phyloP scores from a whole-genome alignment of 2,329 filamentous ascomycete genomes.

The Colletotrichum chrysophilum region DNA sequence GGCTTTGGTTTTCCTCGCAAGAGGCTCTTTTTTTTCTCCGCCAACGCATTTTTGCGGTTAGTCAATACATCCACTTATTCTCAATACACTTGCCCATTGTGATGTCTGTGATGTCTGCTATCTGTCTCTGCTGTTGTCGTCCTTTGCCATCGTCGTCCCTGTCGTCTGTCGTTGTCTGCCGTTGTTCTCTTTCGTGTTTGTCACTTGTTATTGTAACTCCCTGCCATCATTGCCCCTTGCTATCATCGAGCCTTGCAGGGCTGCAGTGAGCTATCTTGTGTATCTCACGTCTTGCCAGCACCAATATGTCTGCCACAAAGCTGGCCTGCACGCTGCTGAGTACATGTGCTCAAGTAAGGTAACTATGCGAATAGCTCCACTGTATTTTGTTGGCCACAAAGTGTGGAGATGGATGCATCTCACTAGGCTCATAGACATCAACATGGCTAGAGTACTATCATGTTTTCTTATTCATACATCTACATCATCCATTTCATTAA shows the following conservation, averaged over 20 bases:
- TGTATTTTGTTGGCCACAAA: too few species aligned
- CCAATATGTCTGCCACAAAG: too few species aligned
- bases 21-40: not conserved
- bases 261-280: too few species aligned
- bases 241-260: too few species aligned
- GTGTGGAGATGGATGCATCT: not conserved
- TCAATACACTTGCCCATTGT: not conserved
- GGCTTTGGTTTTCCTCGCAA: not conserved
- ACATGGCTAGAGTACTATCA: not conserved
- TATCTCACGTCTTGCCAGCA: too few species aligned
- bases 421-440: not conserved
- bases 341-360: too few species aligned
- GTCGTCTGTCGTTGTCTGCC: not conserved
- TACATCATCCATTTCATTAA: conserved; percentile 8
- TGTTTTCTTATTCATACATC: not conserved
- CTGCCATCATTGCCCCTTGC: too few species aligned
- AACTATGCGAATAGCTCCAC: too few species aligned
- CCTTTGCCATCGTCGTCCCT: not conserved
- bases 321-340: too few species aligned
- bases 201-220: too few species aligned
- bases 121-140: not conserved
- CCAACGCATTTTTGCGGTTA: not conserved
- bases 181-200: not conserved
- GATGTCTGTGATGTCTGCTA: not conserved
- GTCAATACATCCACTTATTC: not conserved